Percentiles rank a stretch among this genome's conserved stretches.
These are phyloP conservation scores for Didymella keratinophila DNA, from an alignment of 2,329 filamentous ascomycete genomes.

Conservation along the genomic window DNA sequence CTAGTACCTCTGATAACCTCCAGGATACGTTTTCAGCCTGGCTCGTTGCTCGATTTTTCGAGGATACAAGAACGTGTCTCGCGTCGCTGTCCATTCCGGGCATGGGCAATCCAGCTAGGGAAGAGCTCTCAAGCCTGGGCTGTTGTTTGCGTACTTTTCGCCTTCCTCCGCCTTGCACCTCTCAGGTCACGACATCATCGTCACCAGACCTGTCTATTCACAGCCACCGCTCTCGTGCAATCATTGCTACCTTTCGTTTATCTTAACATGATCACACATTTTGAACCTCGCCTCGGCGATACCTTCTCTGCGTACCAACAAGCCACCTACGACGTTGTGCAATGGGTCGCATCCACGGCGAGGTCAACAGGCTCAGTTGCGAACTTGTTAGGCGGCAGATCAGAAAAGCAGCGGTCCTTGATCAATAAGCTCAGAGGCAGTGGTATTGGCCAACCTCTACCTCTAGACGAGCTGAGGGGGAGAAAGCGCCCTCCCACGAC, in stretches of 20 bases:
- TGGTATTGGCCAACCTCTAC: background rate
- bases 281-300: conserved; percentile 18
- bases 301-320: conserved; percentile 20
- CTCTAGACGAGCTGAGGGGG: background rate
- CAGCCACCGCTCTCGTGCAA: background rate
- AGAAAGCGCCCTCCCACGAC: background rate
- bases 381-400: conserved; percentile 1
- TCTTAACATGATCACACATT: conserved; percentile 10
- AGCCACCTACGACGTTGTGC: conserved; percentile 20
- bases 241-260: background rate
- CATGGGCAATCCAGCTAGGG: background rate
- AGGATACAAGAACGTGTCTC: too few species aligned
- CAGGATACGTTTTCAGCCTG: too few species aligned
- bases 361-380: conserved; percentile 21
- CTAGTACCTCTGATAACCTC: too few species aligned
- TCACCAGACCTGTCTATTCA: background rate
- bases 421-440: conserved; percentile 7
- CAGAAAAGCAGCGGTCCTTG: background rate
- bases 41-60: too few species aligned
- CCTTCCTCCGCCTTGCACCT: background rate
- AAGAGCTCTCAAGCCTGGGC: background rate
- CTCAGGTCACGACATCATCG: background rate
- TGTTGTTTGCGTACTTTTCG: background rate
- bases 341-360: conserved; percentile 26
- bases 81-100: background rate